phyloP scores from a whole-genome alignment of 2,329 filamentous ascomycete genomes.

The Acephala macrosclerotiorum region DNA sequence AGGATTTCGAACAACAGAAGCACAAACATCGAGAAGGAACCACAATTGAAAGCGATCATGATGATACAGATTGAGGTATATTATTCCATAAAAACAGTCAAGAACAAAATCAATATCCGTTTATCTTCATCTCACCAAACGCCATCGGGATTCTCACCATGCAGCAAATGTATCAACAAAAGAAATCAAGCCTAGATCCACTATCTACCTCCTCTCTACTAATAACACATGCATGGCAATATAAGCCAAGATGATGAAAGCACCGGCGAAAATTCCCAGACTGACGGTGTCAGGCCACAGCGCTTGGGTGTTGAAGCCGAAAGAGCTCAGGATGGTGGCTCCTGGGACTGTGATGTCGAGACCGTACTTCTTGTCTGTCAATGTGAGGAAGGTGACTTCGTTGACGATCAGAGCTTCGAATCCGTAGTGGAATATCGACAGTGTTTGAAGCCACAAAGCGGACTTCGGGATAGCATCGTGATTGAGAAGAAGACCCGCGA shows the following conservation, averaged over 20 bases:
- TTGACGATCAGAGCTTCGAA: constrained; percentile 98
- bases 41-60: no score
- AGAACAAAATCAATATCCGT: background rate
- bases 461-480: constrained; percentile 89
- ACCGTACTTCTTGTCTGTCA: constrained; percentile 94
- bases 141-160: background rate
- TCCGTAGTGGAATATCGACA: constrained; percentile 98
- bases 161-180: constrained; percentile 4
- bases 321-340: constrained; percentile 90
- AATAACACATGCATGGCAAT: constrained; percentile 91
- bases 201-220: constrained; percentile 80
- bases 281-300: constrained; percentile 87
- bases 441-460: constrained; percentile 87
- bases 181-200: background rate
- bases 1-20: no score
- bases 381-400: constrained; percentile 87
- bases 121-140: constrained; percentile 1
- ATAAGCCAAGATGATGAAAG: constrained; percentile 90
- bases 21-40: no score
- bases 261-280: constrained; percentile 79
- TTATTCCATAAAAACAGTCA: constrained; percentile 5
- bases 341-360: constrained; percentile 96
- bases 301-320: constrained; percentile 89
- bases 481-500: constrained; percentile 92
- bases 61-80: background rate